A percentile compares a stretch with the other conserved stretches of the same genome.
Evolutionary conservation across 371 early-diverging fungal genomes (phyloP).

Genomic region (Mucor irregularis): DNA sequence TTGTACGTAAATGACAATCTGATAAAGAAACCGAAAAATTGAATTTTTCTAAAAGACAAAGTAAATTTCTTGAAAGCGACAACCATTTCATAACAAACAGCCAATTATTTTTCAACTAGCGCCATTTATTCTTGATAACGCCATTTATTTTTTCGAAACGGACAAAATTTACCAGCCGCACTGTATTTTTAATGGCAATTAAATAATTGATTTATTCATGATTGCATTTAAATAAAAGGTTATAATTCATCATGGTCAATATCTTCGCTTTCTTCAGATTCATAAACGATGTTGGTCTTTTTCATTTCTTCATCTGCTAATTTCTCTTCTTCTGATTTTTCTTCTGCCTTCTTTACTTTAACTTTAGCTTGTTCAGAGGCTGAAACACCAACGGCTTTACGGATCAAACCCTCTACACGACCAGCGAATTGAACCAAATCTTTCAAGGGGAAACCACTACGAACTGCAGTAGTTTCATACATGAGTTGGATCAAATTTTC

Average conservation of each 20-base stretch:
- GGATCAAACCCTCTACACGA: conserved; percentile 72
- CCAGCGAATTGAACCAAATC: conserved; percentile 63
- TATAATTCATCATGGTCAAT: conserved; percentile 29
- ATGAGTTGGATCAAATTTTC: conserved; percentile 64
- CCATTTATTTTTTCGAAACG: too few species aligned
- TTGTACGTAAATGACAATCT: conserved; percentile 18
- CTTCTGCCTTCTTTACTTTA: conserved; percentile 45
- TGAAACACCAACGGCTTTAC: conserved; percentile 63
- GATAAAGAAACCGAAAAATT: conserved; percentile 7
- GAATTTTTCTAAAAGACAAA: background rate
- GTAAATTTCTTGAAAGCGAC: background rate
- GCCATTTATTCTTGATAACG: conserved; percentile 8
- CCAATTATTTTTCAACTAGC: conserved; percentile 9
- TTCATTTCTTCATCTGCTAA: conserved; percentile 33
- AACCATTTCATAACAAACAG: conserved; percentile 1
- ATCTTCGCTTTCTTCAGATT: conserved; percentile 15
- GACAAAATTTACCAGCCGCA: too few species aligned
- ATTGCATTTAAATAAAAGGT: too few species aligned
- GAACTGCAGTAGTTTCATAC: conserved; percentile 78
- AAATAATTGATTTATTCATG: too few species aligned
- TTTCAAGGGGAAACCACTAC: conserved; percentile 73
- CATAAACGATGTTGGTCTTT: conserved; percentile 27
- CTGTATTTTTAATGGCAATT: too few species aligned
- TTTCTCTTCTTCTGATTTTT: conserved; percentile 42
- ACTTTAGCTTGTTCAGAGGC: conserved; percentile 54